Conservation (phyloP, 306 rosid species). For the Nissolia schottii region DNA sequence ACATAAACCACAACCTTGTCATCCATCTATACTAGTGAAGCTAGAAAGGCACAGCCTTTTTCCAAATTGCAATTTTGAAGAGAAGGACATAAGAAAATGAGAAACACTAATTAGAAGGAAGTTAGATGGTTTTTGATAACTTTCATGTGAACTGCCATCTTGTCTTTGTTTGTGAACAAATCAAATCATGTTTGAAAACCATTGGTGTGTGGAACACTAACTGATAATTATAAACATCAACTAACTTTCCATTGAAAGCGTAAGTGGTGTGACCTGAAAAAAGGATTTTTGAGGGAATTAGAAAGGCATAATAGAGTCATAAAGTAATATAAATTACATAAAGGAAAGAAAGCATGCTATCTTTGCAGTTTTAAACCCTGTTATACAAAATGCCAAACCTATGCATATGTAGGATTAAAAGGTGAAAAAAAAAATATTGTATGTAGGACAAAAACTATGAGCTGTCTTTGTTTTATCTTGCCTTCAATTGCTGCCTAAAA, state of each 20-base stretch:
- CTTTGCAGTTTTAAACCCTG: neutral
- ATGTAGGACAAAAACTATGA: neutral
- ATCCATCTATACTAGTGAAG: neutral
- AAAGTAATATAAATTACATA: neutral
- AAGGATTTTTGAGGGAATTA: neutral
- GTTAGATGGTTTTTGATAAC: neutral
- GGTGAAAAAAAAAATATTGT: neutral
- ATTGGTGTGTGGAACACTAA: slow-evolving; percentile 3
- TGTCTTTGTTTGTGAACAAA: neutral
- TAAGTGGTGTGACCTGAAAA: neutral
- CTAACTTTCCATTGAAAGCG: neutral
- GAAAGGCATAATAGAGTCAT: slow-evolving; percentile 16
- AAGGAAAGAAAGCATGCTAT: neutral
- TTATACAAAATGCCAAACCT: neutral
- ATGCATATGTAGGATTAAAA: neutral
- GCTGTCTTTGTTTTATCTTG: slow-evolving; percentile 7
- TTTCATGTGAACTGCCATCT: neutral
- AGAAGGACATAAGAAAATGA: neutral
- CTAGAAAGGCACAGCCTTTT: neutral
- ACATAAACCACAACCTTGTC: neutral
- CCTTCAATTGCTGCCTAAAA: neutral
- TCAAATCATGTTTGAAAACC: neutral
- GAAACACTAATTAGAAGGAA: neutral
- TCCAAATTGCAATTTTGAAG: neutral
- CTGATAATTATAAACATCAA: neutral